These are phyloP conservation scores for Leucaena leucocephala DNA, from an alignment of 306 rosid genomes.

Conservation along the genomic window DNA sequence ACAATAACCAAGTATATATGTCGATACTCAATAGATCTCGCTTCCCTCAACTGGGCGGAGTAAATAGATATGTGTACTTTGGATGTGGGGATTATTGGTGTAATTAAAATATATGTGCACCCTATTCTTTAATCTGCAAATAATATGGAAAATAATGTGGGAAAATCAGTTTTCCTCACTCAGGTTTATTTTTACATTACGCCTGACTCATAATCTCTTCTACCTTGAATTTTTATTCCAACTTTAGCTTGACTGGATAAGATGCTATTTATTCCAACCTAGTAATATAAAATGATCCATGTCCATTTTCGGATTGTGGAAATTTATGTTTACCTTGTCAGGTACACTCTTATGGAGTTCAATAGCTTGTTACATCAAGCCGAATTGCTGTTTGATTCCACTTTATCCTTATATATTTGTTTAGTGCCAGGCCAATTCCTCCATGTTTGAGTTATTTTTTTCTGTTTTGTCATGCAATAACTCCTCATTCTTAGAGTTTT, in stretches of 20 bases:
- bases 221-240: neutral
- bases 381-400: neutral
- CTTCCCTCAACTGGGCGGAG: neutral
- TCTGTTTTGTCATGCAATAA: constrained; percentile 1
- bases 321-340: no score
- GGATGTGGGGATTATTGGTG: neutral
- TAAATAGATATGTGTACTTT: neutral
- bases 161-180: constrained; percentile 6
- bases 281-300: neutral
- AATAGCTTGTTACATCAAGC: neutral
- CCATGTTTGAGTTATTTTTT: neutral
- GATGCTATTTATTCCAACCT: neutral
- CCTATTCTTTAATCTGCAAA: neutral
- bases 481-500: neutral
- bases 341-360: neutral
- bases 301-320: neutral
- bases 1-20: neutral
- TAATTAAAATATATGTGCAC: neutral
- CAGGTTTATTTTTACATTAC: constrained; percentile 4
- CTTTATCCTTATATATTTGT: neutral
- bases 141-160: neutral
- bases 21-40: neutral
- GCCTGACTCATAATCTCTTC: neutral
- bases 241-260: no score
- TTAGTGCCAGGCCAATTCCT: neutral